A percentile compares a stretch with the other conserved stretches of the same genome.
These are phyloP conservation scores for Aspergillus tanneri DNA, from an alignment of 2,329 filamentous ascomycete species.

Conservation along the genomic window DNA sequence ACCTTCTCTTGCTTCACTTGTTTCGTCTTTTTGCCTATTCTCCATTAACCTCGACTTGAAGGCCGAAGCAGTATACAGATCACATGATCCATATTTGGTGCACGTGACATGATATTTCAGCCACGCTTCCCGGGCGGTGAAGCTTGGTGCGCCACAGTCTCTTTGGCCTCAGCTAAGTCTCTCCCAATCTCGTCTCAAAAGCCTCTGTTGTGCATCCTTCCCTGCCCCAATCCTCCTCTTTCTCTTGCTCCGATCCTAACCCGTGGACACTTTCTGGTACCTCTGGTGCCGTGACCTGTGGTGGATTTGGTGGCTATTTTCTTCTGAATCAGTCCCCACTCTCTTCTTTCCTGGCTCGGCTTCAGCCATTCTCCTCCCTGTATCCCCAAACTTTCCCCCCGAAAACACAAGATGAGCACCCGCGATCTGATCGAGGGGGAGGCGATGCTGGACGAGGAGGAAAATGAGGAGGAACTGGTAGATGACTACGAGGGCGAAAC, in stretches of 20 bases:
- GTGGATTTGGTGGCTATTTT: neutral
- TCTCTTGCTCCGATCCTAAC: neutral
- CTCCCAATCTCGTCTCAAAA: no score
- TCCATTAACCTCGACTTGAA: no score
- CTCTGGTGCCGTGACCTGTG: neutral
- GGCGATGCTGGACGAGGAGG: conserved; percentile 83
- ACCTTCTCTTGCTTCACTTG: neutral
- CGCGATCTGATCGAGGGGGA: conserved; percentile 75
- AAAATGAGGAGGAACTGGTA: conserved; percentile 77
- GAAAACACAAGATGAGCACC: conserved; percentile 54
- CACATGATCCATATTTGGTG: conserved; percentile 1
- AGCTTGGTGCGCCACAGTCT: no score
- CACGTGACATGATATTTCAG: no score
- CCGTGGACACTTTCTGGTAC: no score
- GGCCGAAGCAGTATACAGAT: no score
- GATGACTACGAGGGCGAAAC: conserved; percentile 67
- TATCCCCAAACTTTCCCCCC: conserved; percentile 3
- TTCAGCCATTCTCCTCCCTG: conserved; percentile 4
- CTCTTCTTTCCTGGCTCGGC: neutral
- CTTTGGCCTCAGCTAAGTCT: no score
- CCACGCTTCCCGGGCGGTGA: conserved; percentile 6
- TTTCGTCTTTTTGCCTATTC: no score
- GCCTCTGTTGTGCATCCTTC: no score
- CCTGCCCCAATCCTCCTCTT: neutral
- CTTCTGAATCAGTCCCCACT: neutral